Evolutionary conservation across 2,329 filamentous ascomycete species (phyloP).

Genomic region (Phyllosticta capitalensis): DNA sequence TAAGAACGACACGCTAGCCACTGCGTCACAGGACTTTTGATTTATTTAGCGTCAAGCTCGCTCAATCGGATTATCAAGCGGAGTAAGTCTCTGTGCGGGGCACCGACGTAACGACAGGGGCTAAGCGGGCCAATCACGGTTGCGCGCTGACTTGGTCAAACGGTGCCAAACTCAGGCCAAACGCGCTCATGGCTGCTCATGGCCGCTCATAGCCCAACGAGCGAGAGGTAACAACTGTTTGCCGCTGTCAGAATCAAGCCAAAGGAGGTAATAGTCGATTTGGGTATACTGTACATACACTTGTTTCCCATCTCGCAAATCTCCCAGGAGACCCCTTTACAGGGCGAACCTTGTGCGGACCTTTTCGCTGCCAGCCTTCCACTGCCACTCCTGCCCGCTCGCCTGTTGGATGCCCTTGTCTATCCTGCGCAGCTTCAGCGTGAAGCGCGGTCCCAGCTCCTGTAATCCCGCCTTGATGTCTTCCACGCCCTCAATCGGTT

Average conservation of each 20-base stretch:
- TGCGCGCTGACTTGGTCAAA: no score
- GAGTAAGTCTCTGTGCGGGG: no score
- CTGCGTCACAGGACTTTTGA: conserved; percentile 26
- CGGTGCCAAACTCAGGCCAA: no score
- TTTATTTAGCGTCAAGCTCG: no score
- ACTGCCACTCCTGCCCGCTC: conserved; percentile 84
- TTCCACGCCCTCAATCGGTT: conserved; percentile 75
- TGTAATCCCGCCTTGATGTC: conserved; percentile 79
- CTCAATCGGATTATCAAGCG: no score
- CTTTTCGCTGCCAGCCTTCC: conserved; percentile 95
- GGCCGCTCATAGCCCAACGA: no score
- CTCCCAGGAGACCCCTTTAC: conserved; percentile 31
- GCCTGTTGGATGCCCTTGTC: conserved; percentile 77
- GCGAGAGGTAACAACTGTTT: no score
- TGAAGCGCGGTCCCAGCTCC: conserved; percentile 77
- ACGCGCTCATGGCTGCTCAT: no score
- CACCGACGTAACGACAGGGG: no score
- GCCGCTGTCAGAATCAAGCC: no score
- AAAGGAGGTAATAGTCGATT: no score
- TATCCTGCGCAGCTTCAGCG: conserved; percentile 78
- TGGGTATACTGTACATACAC: neutral
- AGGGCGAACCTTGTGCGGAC: conserved; percentile 87
- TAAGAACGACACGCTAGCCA: conserved; percentile 33
- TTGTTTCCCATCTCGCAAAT: neutral
- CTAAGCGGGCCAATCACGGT: no score